Evolutionary conservation across 176 grass and related monocot species (phyloP), one percentile per base, ranked within the genome.

Genomic region (Rhynchospora pubera): DNA sequence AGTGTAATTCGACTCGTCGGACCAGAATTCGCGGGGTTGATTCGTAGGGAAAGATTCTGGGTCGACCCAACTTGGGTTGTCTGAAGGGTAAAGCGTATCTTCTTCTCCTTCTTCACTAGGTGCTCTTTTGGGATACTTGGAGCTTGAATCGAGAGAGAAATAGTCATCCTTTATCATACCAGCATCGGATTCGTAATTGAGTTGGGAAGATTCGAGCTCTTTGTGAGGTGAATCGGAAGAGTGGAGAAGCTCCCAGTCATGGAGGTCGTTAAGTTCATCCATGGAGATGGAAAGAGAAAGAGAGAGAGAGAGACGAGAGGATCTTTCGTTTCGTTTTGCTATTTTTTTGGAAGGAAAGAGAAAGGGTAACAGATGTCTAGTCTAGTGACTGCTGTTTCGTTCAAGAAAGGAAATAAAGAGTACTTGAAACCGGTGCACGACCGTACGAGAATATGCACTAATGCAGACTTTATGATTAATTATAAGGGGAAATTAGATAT

Each of bases 101-200:
- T 85, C 86, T 12, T 81, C 26, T n/a, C n/a, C n/a, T 28, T 28
- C 85, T 26, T 34, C 86, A 14, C 57, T 83, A 8, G 87, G 87
- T 9, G 67, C 77, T 83, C 82, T 85, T 79, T 77, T n/a, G 1
- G 85, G 28, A 67, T 91, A 93, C 79, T 85, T 85, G 44, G 51
- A 77, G 42, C 86, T 85, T 7, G 86, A 93, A 59, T 83, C 86
- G 50, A 99, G 91, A 21, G 87, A 85, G 93, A 95, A 95, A 85
- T 95, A 95, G 73, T 95, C 96, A 57, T 82, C 34, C 89, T 95
- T 93, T 86, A 99, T 95, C 15, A 87, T 89, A 7, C 89, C 96
- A 6, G 82, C 91, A 43, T 90, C 91, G 15, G 87, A 85, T 0
- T 74, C 87, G 24, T 75, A 74, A 21, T 69, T 19, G 23, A 56